Conservation (phyloP, 345 rosid genomes). For the Citropsis articulata region DNA sequence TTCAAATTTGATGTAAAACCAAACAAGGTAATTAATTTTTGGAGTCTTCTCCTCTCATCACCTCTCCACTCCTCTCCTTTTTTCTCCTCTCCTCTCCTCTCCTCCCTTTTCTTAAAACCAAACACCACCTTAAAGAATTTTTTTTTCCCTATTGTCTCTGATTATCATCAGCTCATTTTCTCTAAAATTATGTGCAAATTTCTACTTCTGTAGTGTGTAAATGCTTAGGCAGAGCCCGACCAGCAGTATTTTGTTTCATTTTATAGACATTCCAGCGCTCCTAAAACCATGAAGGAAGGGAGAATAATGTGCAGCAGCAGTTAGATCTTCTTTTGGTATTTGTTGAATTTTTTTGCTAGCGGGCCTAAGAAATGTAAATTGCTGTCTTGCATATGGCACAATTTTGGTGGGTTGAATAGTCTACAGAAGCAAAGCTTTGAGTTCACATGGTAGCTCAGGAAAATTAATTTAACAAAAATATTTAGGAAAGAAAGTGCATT, state of each 20-base stretch:
- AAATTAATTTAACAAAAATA: not conserved
- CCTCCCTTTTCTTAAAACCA: too few species aligned
- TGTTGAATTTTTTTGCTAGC: not conserved
- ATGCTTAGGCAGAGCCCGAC: not conserved
- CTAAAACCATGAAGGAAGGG: not conserved
- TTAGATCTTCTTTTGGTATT: not conserved
- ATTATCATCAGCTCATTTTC: not conserved
- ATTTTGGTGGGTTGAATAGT: not conserved
- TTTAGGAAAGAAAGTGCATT: not conserved
- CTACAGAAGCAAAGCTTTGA: not conserved
- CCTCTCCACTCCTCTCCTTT: too few species aligned
- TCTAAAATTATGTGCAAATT: not conserved
- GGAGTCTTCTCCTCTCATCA: too few species aligned
- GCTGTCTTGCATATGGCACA: not conserved
- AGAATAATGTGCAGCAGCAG: not conserved
- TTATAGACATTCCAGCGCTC: not conserved
- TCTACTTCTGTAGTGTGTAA: not conserved
- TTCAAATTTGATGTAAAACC: too few species aligned
- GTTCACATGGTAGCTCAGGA: not conserved
- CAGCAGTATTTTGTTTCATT: not conserved
- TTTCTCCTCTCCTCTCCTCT: too few species aligned
- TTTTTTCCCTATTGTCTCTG: too few species aligned
- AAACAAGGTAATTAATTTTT: too few species aligned
- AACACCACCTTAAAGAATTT: too few species aligned
- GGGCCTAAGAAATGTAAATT: not conserved